These are phyloP conservation scores for Suzukiozyma palmioleophila DNA, from an alignment of 1,139 yeast genomes.

Conservation along the genomic window DNA sequence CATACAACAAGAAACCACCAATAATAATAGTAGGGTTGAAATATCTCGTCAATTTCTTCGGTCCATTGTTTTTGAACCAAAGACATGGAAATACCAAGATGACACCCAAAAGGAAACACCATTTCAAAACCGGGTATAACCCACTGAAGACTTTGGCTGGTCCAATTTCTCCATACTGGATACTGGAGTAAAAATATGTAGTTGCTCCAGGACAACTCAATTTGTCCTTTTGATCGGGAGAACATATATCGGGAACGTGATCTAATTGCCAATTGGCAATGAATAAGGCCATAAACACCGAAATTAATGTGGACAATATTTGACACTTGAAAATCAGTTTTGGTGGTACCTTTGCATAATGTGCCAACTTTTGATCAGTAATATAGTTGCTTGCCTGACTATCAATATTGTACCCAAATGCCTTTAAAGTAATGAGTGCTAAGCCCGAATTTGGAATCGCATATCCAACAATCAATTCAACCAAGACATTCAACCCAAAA, in stretches of 20 bases:
- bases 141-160: conserved; percentile 31
- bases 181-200: conserved; percentile 28
- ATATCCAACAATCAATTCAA: conserved; percentile 37
- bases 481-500: conserved; percentile 36
- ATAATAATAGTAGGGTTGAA: conserved; percentile 48
- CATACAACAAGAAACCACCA: conserved; percentile 43
- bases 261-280: conserved; percentile 28
- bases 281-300: conserved; percentile 21
- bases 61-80: conserved; percentile 27
- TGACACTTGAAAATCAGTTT: conserved; percentile 32
- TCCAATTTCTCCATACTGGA: conserved; percentile 36
- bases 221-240: conserved; percentile 22
- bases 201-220: conserved; percentile 31
- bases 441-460: conserved; percentile 37
- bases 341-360: conserved; percentile 32
- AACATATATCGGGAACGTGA: conserved; percentile 24
- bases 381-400: conserved; percentile 34
- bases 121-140: conserved; percentile 28
- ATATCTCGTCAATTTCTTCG: conserved; percentile 24
- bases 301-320: conserved; percentile 24
- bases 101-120: conserved; percentile 31
- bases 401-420: conserved; percentile 35
- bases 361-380: conserved; percentile 33
- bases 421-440: conserved; percentile 34
- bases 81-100: conserved; percentile 24